A percentile compares a stretch with the other conserved stretches of the same genome.
phyloP scores from a whole-genome alignment of 2,329 filamentous ascomycete genomes.

The Xylaria sp. region DNA sequence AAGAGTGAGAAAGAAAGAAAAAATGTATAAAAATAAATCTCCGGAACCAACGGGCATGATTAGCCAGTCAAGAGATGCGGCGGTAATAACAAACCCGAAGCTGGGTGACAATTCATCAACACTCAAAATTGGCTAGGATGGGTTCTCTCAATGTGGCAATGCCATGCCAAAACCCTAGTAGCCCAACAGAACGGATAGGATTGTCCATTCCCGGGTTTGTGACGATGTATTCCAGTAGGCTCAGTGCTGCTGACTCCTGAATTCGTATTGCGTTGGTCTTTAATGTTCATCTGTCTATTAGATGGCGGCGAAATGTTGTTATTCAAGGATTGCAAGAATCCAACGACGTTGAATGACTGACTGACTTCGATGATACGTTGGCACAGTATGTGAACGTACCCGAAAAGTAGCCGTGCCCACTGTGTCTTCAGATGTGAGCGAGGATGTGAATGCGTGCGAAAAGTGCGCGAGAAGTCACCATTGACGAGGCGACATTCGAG shows the following conservation, averaged over 20 bases:
- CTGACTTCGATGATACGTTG: slow-evolving; percentile 1
- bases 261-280: too few relatives aligned
- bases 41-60: background rate
- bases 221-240: too few relatives aligned
- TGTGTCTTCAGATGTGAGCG: slow-evolving; percentile 1
- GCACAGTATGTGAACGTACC: slow-evolving; percentile 12
- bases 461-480: slow-evolving; percentile 22
- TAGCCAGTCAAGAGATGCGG: background rate
- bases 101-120: too few relatives aligned
- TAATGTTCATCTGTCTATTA: too few relatives aligned
- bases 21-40: background rate
- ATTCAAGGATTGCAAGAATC: background rate
- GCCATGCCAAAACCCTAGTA: too few relatives aligned
- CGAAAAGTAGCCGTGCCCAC: slow-evolving; percentile 18
- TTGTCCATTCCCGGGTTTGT: too few relatives aligned
- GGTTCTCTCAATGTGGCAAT: too few relatives aligned
- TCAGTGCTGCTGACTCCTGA: too few relatives aligned
- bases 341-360: too few relatives aligned
- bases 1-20: background rate
- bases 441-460: slow-evolving; percentile 19
- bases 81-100: background rate
- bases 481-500: background rate
- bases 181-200: too few relatives aligned
- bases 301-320: too few relatives aligned
- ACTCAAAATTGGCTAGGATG: too few relatives aligned